A percentile compares a stretch with the other conserved stretches of the same genome.
Evolutionary conservation across 202 grass and related monocot genomes (phyloP).

Genomic region (Eragrostis tef): DNA sequence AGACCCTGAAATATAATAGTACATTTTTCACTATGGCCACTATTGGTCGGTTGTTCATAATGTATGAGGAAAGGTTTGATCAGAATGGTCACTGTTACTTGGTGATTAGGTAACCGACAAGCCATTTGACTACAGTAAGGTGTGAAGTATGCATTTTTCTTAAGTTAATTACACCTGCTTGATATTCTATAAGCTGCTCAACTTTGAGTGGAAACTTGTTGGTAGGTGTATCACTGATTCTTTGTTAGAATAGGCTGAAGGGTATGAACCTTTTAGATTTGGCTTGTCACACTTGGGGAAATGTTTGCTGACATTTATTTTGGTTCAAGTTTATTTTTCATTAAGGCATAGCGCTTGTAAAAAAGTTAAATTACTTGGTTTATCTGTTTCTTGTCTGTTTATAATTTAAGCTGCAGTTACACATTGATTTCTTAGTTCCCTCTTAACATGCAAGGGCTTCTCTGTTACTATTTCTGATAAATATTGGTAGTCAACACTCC

Average conservation of each 20-base stretch:
- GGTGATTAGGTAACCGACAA: background rate
- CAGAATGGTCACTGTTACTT: background rate
- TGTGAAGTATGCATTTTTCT: background rate
- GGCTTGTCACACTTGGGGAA: background rate
- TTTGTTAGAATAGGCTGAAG: background rate
- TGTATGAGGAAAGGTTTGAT: background rate
- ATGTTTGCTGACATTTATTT: background rate
- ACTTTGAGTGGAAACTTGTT: background rate
- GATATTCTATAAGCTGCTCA: background rate
- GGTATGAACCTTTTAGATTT: background rate
- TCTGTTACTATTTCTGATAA: background rate
- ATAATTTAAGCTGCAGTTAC: background rate
- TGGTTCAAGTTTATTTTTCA: background rate
- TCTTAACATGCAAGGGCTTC: background rate
- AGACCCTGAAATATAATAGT: background rate
- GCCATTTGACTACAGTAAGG: background rate
- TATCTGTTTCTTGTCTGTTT: background rate
- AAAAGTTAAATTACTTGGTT: background rate
- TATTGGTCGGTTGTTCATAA: too few species aligned
- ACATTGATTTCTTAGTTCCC: background rate
- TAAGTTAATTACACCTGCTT: background rate
- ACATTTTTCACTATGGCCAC: background rate
- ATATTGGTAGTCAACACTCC: background rate
- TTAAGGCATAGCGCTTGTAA: background rate
- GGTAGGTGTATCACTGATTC: background rate